Evolutionary conservation across 768 basidiomycete genomes (phyloP), one percentile per base, ranked within the genome.

Genomic region (Exsudoporus frostii): DNA sequence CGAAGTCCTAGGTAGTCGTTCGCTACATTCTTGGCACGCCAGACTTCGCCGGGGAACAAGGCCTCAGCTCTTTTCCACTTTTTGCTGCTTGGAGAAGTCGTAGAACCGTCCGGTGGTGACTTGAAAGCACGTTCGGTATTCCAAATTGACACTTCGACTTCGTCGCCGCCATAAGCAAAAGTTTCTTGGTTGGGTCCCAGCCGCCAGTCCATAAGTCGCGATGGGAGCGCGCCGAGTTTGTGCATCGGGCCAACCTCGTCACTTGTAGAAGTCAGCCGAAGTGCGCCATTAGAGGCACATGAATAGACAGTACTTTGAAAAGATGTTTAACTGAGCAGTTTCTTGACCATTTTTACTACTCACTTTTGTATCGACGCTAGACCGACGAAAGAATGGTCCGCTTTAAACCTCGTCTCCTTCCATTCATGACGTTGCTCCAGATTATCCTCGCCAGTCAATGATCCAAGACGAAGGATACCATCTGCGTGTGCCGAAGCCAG

Each of bases 11-110:
- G 76, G 42, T 72, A 66, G 61, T 94, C 91, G 59, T 92, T 88
- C n/a, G 83, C 78, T 5, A 90, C 87, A 66, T 94, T 93, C 68
- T 86, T 88, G 10, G 90, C 90, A 51, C 91, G 76, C 92, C 92
- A 94, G 5, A 86, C 61, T 72, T 94, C 92, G 0, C 81, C 88
- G 0, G 84, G 79, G 45, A 91, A 79, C 3, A 90, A 62, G 2
- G 74, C 68, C 5, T 83, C 79, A 5, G 70, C 72, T 67, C 85
- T 86, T 59, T 87, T 72, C 62, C 88, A 85, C 62, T 80, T 83
- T 17, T 65, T 48, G 62, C 32, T 47, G 34, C 20, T 47, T 11
- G 61, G 33, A 2, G 63, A 32, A 10, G 66, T 43, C 19, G 61
- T 45, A 3, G 62, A 22, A 20, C 59, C 45, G 4, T 67, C 53